Evolutionary conservation across 2,329 filamentous ascomycete species (phyloP).

Genomic region (Neonectria magnoliae): DNA sequence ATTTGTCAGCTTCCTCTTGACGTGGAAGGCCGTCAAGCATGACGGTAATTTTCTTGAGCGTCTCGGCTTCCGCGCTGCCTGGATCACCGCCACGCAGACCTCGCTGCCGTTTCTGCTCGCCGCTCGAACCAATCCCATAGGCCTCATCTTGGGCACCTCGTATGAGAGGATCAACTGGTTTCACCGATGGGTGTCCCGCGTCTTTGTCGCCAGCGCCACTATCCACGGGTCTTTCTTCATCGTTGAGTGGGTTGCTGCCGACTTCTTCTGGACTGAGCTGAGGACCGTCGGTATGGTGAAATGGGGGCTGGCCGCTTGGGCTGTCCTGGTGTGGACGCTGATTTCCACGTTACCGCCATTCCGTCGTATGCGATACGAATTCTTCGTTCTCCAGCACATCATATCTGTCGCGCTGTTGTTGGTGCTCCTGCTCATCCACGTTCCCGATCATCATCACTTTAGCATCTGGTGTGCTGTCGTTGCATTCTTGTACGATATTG

Average conservation of each 20-base stretch:
- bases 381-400: slow-evolving; percentile 44
- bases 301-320: slow-evolving; percentile 41
- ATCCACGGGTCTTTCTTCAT: slow-evolving; percentile 40
- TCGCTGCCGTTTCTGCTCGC: slow-evolving; percentile 39
- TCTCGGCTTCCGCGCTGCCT: slow-evolving; percentile 41
- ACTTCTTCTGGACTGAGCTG: slow-evolving; percentile 41
- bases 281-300: slow-evolving; percentile 41
- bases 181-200: slow-evolving; percentile 37
- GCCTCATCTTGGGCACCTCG: slow-evolving; percentile 36
- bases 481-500: slow-evolving; percentile 38
- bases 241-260: slow-evolving; percentile 37
- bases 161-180: slow-evolving; percentile 43
- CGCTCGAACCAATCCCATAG: slow-evolving; percentile 38
- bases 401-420: slow-evolving; percentile 36
- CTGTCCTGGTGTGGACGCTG: slow-evolving; percentile 39
- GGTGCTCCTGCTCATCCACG: slow-evolving; percentile 37
- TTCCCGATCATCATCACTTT: slow-evolving; percentile 41
- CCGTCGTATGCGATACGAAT: slow-evolving; percentile 41
- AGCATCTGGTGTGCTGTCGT: slow-evolving; percentile 43
- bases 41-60: slow-evolving; percentile 41
- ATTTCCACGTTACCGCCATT: slow-evolving; percentile 36
- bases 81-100: slow-evolving; percentile 39
- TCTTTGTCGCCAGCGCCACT: slow-evolving; percentile 40
- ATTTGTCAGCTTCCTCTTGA: slow-evolving; percentile 36
- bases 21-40: slow-evolving; percentile 41